These are phyloP conservation scores for Podospora didyma DNA, from an alignment of 495 filamentous ascomycete genomes.

Conservation along the genomic window DNA sequence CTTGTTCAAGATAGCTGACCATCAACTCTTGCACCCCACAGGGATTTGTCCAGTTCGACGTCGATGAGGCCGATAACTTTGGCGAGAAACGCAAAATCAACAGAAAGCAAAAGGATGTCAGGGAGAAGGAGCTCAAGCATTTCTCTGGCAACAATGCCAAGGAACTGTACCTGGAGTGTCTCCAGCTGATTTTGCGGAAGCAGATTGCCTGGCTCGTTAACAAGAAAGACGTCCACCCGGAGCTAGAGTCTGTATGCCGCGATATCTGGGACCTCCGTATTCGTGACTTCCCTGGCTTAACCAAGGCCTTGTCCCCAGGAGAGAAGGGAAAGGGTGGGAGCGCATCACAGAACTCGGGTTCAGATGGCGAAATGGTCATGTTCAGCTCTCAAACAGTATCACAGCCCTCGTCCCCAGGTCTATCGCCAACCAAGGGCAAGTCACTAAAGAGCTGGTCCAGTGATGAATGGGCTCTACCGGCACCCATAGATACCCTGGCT, in stretches of 20 bases:
- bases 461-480: conserved; percentile 37
- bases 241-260: conserved; percentile 48
- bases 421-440: background rate
- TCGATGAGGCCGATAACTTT: conserved; percentile 72
- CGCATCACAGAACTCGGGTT: background rate
- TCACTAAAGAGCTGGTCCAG: conserved; percentile 16
- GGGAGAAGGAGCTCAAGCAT: conserved; percentile 55
- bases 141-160: conserved; percentile 60
- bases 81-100: conserved; percentile 54
- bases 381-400: conserved; percentile 37
- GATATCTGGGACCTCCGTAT: conserved; percentile 49
- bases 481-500: conserved; percentile 37
- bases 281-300: conserved; percentile 32
- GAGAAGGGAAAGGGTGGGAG: conserved; percentile 9
- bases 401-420: background rate
- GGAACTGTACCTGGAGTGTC: conserved; percentile 75
- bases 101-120: conserved; percentile 42
- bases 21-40: conserved; percentile 1
- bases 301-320: conserved; percentile 2
- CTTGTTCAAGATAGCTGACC: too few relatives aligned
- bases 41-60: conserved; percentile 54
- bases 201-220: conserved; percentile 42
- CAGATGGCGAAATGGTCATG: conserved; percentile 17
- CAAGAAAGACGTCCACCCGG: conserved; percentile 33
- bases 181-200: conserved; percentile 65